phyloP scores from a whole-genome alignment of 2,329 filamentous ascomycete genomes.

The Tricladium varicosporioides region DNA sequence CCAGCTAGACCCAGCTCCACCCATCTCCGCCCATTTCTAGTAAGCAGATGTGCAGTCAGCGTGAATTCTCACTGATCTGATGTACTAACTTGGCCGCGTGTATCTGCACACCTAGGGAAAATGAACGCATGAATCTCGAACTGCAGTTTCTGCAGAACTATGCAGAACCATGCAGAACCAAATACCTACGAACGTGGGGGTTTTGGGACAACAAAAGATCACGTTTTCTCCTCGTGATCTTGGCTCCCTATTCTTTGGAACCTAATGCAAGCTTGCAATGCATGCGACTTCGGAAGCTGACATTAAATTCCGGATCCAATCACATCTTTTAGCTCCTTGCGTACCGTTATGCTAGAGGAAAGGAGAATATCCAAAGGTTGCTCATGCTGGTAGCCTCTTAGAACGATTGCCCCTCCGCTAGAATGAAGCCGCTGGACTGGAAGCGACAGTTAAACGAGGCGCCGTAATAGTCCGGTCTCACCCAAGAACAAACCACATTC shows the following conservation, averaged over 20 bases:
- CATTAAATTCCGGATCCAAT: background rate
- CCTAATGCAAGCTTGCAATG: background rate
- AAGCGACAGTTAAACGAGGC: conserved; percentile 2
- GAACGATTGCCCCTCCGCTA: background rate
- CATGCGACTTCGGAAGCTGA: background rate
- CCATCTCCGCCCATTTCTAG: no score
- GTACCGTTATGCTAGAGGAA: conserved; percentile 1
- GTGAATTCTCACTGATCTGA: no score
- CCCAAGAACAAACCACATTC: background rate
- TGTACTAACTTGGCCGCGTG: no score
- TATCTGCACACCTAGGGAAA: no score
- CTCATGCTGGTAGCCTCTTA: conserved; percentile 2
- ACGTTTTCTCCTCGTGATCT: background rate
- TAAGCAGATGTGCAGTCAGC: no score
- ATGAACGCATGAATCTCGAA: no score
- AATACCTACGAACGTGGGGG: background rate
- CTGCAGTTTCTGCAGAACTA: no score
- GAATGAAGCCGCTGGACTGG: background rate
- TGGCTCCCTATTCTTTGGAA: background rate
- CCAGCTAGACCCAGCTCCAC: no score
- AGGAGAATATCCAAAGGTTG: conserved; percentile 1
- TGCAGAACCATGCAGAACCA: no score
- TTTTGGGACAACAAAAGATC: background rate
- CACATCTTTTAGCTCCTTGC: background rate
- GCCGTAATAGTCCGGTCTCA: background rate